A percentile compares a stretch with the other conserved stretches of the same genome.
phyloP scores from a whole-genome alignment of 176 grass and related monocot genomes.

The Oryza coarctata region DNA sequence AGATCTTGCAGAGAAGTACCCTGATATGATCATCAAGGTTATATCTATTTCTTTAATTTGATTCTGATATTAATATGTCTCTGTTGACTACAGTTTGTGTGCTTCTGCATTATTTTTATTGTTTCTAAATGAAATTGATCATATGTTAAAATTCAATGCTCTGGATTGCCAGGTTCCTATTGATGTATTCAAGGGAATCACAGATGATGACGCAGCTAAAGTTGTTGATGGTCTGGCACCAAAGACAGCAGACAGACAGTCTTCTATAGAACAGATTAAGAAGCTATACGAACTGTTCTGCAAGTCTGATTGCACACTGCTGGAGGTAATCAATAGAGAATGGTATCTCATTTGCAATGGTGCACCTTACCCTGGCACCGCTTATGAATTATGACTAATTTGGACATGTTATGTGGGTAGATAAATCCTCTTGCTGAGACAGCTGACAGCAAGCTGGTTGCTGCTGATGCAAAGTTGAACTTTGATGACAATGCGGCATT shows the following conservation, averaged over 20 bases:
- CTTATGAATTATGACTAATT: slow-evolving; percentile 33
- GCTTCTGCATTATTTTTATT: neutral
- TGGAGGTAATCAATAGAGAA: slow-evolving; percentile 60
- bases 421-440: slow-evolving; percentile 98
- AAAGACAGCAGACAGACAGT: slow-evolving; percentile 74
- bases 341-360: neutral
- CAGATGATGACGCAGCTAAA: slow-evolving; percentile 93
- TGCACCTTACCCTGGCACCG: neutral
- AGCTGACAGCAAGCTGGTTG: slow-evolving; percentile 83
- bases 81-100: neutral
- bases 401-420: slow-evolving; percentile 51
- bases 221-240: slow-evolving; percentile 93
- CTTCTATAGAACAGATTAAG: slow-evolving; percentile 97
- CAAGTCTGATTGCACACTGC: slow-evolving; percentile 79
- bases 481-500: slow-evolving; percentile 99
- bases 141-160: slow-evolving; percentile 27
- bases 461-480: slow-evolving; percentile 99
- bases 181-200: slow-evolving; percentile 98
- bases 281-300: slow-evolving; percentile 91
- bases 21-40: slow-evolving; percentile 98
- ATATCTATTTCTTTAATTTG: slow-evolving; percentile 17
- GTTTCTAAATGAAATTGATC: neutral
- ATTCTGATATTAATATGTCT: neutral
- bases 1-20: slow-evolving; percentile 96
- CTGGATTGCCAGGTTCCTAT: slow-evolving; percentile 71